phyloP scores from a whole-genome alignment of 768 basidiomycete species.

The Suillus subluteus region DNA sequence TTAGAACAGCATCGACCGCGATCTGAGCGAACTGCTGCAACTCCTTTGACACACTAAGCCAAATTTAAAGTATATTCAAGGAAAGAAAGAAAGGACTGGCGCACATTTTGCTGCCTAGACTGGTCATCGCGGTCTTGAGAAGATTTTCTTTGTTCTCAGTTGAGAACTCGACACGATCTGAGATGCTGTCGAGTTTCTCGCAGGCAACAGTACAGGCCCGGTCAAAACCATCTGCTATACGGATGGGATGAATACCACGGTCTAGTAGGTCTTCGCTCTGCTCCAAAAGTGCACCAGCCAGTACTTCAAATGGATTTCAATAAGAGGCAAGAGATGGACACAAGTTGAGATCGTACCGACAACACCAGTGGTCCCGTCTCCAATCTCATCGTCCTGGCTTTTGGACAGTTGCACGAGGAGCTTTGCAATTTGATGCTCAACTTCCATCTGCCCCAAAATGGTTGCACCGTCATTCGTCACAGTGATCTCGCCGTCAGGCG shows the following conservation, averaged over 20 bases:
- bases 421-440: constrained; percentile 99
- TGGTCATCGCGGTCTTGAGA: constrained; percentile 93
- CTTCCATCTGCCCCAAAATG: constrained; percentile 98
- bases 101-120: constrained; percentile 97
- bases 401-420: constrained; percentile 95
- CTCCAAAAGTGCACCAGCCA: constrained; percentile 96
- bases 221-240: constrained; percentile 99
- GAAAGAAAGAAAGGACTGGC: constrained; percentile 25
- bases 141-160: constrained; percentile 83
- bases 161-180: constrained; percentile 88
- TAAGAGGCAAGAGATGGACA: constrained; percentile 11
- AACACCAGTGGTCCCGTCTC: constrained; percentile 98
- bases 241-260: constrained; percentile 97
- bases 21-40: constrained; percentile 95
- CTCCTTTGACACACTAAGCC: constrained; percentile 90
- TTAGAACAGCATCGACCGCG: constrained; percentile 94
- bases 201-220: constrained; percentile 91
- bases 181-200: constrained; percentile 86
- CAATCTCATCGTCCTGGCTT: constrained; percentile 99
- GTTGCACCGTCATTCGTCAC: constrained; percentile 99
- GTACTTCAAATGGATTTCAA: constrained; percentile 53
- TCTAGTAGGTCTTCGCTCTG: constrained; percentile 96
- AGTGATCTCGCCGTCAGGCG: constrained; percentile 97
- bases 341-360: constrained; percentile 70
- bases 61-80: constrained; percentile 12